Base-by-base conservation (phyloP, 345 rosid species). In the Gynandropsis gynandra region DNA sequence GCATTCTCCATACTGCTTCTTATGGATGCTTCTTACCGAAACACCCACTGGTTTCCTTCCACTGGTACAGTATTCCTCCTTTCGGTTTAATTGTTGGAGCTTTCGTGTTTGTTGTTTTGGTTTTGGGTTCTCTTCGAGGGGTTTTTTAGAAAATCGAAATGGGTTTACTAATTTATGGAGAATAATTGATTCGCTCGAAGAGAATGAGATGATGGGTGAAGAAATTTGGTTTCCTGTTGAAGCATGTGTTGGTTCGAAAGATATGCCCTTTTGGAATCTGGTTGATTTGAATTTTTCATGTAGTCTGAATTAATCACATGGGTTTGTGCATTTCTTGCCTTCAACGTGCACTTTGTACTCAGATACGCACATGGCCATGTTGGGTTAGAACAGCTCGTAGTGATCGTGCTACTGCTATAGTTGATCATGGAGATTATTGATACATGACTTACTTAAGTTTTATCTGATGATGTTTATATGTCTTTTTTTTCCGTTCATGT, bases 21-120 rank as follows among this genome's bases (percentile, higher is more conserved):
- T 4, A 55, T 55, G 62, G 55, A 61, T 37, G 67, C 68, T 55
- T 63, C 62, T 55, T 42, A 48, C 45, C 61, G 11, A 21, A 55
- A 21, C 62, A 33, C 56, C 40, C 49, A 41, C 32, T 55, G 1
- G 34, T 34, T 14, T n/a, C 56, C 67, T 63, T 16, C 61, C 21
- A 9, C 61, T 54, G 44, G 61, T 63, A 55, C 29, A 19, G 9
- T 40, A 5, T 15, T 41, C 42, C 9, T 36, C 16, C n/a, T n/a
- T 41, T 15, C 12, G 8, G 0, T 1, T 0, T 27, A 47, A 52
- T 37, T 41, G 60, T 29, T 11, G 8, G 15, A 17, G 0, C 54
- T 62, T 39, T 21, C 4, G 11, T 17, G 44, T 14, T 0, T 47
- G 40, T 41, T 4, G 5, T 14, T 47, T 33, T 38, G 18, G 4